Base-by-base conservation (phyloP, 176 grass and related monocot species). In the Leersia perrieri region DNA sequence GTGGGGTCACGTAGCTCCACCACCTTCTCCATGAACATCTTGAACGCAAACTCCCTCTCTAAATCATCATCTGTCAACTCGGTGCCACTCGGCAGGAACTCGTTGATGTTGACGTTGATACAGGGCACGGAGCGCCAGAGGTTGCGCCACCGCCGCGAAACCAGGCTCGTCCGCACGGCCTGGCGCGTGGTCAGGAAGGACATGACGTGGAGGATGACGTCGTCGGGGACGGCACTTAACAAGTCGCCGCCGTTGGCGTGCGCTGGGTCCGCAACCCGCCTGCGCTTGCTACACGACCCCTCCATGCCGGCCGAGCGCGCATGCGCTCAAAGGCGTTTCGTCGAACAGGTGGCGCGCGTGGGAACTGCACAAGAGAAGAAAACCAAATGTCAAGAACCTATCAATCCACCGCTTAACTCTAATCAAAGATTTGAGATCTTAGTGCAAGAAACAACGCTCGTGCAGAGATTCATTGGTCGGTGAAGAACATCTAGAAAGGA, bases 101-200 rank as follows among this genome's bases (percentile, higher is more conserved):
- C 68, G 1, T 1, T 0, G 11, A 0, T 16, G 20, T 69, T 18
- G 33, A 35, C 42, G 33, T 66, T 8, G 68, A 85, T 40, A 58
- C 44, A 4, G 25, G 75, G 33, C 32, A 79, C 41, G 1, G 41
- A 79, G 67, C 66, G 75, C 74, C 66, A 72, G 26, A 86, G 84
- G 69, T 66, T 0, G 14, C 26, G 69, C 84, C 84, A 80, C 68
- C 13, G 68, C 69, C 18, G 44, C n/a, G 68, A 32, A 60, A 80
- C 30, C 38, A 82, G 5, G 58, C 45, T 53, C 13, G 78, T 77
- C 16, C 27, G 76, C 49, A 75, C 35, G 0, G 36, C 58, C 5
- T 57, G 0, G 42, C 44, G 42, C 3, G 42, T 27, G 20, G 2
- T 0, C 33, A 73, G 42, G 33, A 32, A 22, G 53, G 79, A 77